A percentile compares a stretch with the other conserved stretches of the same genome.
Evolutionary conservation across 352 stramenopile species (phyloP).

Genomic region (Globisporangium paddicum): DNA sequence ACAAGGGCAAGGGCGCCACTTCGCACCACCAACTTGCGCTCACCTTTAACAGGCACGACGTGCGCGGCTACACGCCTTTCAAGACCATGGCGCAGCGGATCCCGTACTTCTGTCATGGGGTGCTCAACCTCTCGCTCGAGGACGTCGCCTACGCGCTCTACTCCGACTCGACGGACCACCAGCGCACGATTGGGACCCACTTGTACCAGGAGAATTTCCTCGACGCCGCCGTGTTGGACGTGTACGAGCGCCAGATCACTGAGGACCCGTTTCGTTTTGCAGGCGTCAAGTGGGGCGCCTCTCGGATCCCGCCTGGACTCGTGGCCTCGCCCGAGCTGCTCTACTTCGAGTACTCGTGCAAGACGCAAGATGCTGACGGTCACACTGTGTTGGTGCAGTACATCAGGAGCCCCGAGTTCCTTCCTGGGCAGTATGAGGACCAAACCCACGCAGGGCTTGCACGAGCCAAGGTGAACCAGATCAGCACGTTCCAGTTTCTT

Average conservation of each 20-base stretch:
- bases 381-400: constrained; percentile 24
- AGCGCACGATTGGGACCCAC: constrained; percentile 28
- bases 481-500: constrained; percentile 9
- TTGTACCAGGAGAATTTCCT: constrained; percentile 45
- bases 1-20: constrained; percentile 14
- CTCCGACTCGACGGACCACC: constrained; percentile 24
- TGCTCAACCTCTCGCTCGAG: constrained; percentile 30
- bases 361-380: constrained; percentile 22
- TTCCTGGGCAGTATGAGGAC: constrained; percentile 23
- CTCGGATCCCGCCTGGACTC: constrained; percentile 21
- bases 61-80: constrained; percentile 5
- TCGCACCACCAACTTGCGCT: constrained; percentile 20
- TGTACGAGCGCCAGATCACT: constrained; percentile 18
- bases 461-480: constrained; percentile 1
- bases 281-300: constrained; percentile 37
- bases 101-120: constrained; percentile 23
- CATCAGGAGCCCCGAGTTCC: constrained; percentile 12
- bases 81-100: not conserved
- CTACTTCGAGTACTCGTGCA: constrained; percentile 39
- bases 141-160: constrained; percentile 32
- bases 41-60: constrained; percentile 25
- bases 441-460: constrained; percentile 18
- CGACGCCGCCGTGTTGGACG: constrained; percentile 38
- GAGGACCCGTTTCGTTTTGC: constrained; percentile 44
- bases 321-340: constrained; percentile 31